Percentiles rank a stretch among this genome's conserved stretches.
phyloP scores from a whole-genome alignment of 2,329 filamentous ascomycete species.

The Fusarium pseudograminearum region DNA sequence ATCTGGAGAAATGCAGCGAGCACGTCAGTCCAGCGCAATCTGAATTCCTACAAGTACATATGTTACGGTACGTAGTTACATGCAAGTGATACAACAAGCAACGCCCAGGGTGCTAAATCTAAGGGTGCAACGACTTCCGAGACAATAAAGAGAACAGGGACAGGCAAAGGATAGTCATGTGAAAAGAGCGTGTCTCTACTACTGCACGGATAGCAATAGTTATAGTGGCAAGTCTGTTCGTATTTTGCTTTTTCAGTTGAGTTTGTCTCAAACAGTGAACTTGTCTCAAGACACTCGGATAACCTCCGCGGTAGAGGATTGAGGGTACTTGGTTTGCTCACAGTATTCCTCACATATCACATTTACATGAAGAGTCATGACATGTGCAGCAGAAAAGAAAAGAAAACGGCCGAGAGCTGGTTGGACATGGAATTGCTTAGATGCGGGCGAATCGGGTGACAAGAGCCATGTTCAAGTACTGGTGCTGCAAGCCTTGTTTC shows the following conservation, averaged over 20 bases:
- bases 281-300: background rate
- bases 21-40: background rate
- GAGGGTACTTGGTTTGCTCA: background rate
- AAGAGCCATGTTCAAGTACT: conserved; percentile 2
- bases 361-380: background rate
- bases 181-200: background rate
- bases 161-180: background rate
- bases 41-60: background rate
- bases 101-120: background rate
- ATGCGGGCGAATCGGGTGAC: conserved; percentile 4
- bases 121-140: conserved; percentile 1
- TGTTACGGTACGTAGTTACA: background rate
- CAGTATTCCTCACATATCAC: background rate
- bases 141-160: background rate
- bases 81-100: background rate
- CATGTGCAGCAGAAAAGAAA: background rate
- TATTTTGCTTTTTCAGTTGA: conserved; percentile 15
- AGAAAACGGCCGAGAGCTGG: background rate
- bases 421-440: background rate
- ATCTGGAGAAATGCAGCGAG: background rate
- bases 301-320: background rate
- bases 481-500: conserved; percentile 36
- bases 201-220: background rate
- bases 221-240: background rate
- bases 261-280: conserved; percentile 1